Percentiles rank a stretch among this genome's conserved stretches.
phyloP scores from a whole-genome alignment of 768 basidiomycete species.

The Boletus eberwhitei region DNA sequence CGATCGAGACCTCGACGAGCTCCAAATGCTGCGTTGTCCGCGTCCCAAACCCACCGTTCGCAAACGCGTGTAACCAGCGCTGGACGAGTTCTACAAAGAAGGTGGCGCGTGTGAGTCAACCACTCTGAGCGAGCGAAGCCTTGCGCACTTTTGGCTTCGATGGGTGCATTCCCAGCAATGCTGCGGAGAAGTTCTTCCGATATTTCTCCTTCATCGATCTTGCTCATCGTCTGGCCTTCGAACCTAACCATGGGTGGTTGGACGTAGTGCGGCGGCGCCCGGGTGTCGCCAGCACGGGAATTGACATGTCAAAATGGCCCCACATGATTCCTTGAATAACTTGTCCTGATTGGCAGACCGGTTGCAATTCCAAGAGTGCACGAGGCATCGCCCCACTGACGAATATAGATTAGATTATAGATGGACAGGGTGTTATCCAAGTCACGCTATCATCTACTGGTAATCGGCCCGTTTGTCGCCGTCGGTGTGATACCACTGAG shows the following conservation, averaged over 20 bases:
- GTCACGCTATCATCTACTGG: conserved; percentile 12
- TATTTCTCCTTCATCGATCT: neutral
- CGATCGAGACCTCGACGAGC: conserved; percentile 39
- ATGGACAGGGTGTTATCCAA: neutral
- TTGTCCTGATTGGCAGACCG: neutral
- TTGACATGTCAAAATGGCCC: neutral
- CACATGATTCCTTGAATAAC: neutral
- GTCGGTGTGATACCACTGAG: conserved; percentile 26
- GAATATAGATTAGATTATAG: conserved; percentile 11
- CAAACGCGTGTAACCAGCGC: conserved; percentile 38
- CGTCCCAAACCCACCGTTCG: conserved; percentile 18
- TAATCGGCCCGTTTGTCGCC: conserved; percentile 5
- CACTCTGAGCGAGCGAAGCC: neutral
- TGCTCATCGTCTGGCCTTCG: neutral
- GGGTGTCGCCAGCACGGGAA: no score
- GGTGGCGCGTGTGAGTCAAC: neutral
- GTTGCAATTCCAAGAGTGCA: neutral
- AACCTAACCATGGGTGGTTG: neutral
- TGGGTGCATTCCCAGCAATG: conserved; percentile 22
- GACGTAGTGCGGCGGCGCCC: neutral
- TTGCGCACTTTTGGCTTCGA: conserved; percentile 22
- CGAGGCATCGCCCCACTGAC: neutral
- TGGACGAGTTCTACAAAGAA: conserved; percentile 31
- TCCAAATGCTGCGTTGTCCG: conserved; percentile 12
- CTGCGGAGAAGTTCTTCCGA: neutral